A percentile compares a stretch with the other conserved stretches of the same genome.
phyloP scores from a whole-genome alignment of 1,139 yeast species.

The Hyphopichia pseudoburtonii region DNA sequence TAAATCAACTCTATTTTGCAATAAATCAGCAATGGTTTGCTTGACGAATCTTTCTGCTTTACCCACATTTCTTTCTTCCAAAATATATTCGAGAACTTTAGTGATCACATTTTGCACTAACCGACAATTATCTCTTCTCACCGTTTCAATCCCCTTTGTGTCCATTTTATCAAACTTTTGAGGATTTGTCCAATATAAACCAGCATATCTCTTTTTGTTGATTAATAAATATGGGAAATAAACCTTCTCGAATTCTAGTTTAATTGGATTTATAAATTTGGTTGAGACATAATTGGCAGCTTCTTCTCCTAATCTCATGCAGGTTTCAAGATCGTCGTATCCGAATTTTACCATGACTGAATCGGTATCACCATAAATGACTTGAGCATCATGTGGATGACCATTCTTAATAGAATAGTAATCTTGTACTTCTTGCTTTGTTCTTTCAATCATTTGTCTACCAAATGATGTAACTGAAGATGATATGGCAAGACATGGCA shows the following conservation, averaged over 20 bases:
- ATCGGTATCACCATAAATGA: conserved; percentile 98
- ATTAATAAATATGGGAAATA: conserved; percentile 92
- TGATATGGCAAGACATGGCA: conserved; percentile 95
- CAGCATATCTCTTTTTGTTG: conserved; percentile 96
- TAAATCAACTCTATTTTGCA: conserved; percentile 89
- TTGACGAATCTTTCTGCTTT: conserved; percentile 86
- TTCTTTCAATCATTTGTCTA: conserved; percentile 92
- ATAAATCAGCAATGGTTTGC: conserved; percentile 81
- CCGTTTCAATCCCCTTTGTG: conserved; percentile 97
- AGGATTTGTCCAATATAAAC: conserved; percentile 91
- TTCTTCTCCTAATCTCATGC: conserved; percentile 91
- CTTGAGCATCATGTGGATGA: conserved; percentile 77
- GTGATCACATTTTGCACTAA: conserved; percentile 94
- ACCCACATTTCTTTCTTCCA: conserved; percentile 86
- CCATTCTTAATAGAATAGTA: conserved; percentile 80
- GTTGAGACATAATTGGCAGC: conserved; percentile 89
- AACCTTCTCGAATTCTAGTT: conserved; percentile 94
- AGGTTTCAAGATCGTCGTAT: conserved; percentile 70
- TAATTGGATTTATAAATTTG: conserved; percentile 80
- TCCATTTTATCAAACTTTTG: conserved; percentile 94
- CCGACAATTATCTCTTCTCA: conserved; percentile 95
- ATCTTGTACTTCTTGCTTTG: conserved; percentile 82
- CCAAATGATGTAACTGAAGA: conserved; percentile 96
- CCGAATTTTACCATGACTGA: conserved; percentile 99
- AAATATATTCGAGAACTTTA: conserved; percentile 78